A percentile compares a stretch with the other conserved stretches of the same genome.
phyloP scores from a whole-genome alignment of 1,284 basidiomycete species.

The Fomitiporia mediterranea region DNA sequence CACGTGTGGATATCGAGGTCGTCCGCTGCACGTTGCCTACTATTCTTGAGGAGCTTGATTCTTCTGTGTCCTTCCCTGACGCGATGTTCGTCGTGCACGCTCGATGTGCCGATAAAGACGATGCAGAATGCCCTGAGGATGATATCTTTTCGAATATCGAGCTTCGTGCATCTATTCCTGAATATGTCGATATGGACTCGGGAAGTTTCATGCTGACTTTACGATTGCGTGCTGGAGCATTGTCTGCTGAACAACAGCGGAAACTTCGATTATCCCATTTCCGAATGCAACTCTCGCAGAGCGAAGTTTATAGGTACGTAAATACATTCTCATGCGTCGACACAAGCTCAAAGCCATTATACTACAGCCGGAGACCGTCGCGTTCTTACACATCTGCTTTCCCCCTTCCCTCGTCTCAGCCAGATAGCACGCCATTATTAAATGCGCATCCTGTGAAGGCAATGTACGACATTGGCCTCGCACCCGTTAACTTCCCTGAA shows the following conservation, averaged over 20 bases:
- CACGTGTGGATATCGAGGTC: slow-evolving; percentile 36
- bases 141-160: slow-evolving; percentile 57
- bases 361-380: slow-evolving; percentile 37
- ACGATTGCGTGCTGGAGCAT: slow-evolving; percentile 52
- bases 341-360: slow-evolving; percentile 1
- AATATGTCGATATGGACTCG: slow-evolving; percentile 43
- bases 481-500: slow-evolving; percentile 27
- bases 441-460: slow-evolving; percentile 46
- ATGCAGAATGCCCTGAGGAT: slow-evolving; percentile 17
- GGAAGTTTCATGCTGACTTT: slow-evolving; percentile 48
- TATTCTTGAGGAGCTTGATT: slow-evolving; percentile 16
- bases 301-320: slow-evolving; percentile 59
- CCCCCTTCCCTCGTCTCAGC: slow-evolving; percentile 59
- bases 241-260: slow-evolving; percentile 43
- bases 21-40: slow-evolving; percentile 43
- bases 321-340: background rate
- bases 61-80: slow-evolving; percentile 23
- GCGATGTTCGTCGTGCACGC: slow-evolving; percentile 41
- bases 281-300: slow-evolving; percentile 51
- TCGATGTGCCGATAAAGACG: slow-evolving; percentile 22
- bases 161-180: slow-evolving; percentile 56
- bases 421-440: slow-evolving; percentile 54
- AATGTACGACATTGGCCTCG: slow-evolving; percentile 53
- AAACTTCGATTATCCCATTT: slow-evolving; percentile 53
- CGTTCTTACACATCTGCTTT: slow-evolving; percentile 39